These are phyloP conservation scores for Eucalyptus tenuipes DNA, from an alignment of 345 rosid genomes.

Conservation along the genomic window DNA sequence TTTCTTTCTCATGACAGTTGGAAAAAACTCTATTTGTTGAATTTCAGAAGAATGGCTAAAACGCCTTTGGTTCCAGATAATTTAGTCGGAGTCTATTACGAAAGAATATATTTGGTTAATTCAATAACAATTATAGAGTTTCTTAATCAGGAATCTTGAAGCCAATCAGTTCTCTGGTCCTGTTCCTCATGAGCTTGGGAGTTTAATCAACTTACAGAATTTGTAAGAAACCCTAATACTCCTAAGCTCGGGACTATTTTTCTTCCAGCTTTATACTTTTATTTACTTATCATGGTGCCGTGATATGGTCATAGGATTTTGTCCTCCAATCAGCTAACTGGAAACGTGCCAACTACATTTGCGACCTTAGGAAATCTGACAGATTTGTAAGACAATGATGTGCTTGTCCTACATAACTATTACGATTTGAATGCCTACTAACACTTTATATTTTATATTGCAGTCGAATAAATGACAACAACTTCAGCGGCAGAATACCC, in stretches of 20 bases:
- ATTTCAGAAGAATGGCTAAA: neutral
- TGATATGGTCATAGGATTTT: constrained; percentile 26
- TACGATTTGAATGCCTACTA: neutral
- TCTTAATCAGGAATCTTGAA: constrained; percentile 23
- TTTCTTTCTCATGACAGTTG: neutral
- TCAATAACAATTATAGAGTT: neutral
- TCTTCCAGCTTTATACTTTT: neutral
- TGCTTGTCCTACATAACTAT: neutral
- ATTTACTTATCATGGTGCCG: neutral
- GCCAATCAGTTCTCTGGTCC: constrained; percentile 32
- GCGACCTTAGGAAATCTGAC: constrained; percentile 23
- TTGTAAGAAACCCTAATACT: constrained; percentile 21
- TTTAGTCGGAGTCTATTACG: neutral
- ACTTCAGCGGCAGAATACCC: constrained; percentile 58
- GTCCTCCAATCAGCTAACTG: constrained; percentile 42
- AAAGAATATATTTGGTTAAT: neutral
- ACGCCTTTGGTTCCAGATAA: neutral
- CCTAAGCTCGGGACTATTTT: neutral
- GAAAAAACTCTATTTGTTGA: neutral
- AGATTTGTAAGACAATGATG: constrained; percentile 23
- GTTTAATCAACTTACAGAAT: constrained; percentile 17
- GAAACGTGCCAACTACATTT: constrained; percentile 32
- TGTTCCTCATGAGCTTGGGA: constrained; percentile 28
- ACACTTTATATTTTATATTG: neutral
- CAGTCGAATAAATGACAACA: constrained; percentile 75